These are phyloP conservation scores for Suillus tomentosus DNA, from an alignment of 768 basidiomycete species.

Conservation along the genomic window DNA sequence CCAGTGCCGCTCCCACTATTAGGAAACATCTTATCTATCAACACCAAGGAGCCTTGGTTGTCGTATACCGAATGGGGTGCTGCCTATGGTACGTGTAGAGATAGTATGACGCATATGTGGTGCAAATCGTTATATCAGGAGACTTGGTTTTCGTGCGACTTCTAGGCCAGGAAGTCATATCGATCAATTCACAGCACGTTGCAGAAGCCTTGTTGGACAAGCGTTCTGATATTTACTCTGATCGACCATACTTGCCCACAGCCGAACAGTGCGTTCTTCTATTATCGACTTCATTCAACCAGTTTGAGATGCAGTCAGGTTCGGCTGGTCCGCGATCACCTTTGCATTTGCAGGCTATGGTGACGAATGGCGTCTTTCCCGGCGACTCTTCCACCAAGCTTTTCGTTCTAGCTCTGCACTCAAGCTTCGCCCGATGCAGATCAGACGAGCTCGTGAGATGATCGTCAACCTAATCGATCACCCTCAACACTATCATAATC, in stretches of 20 bases:
- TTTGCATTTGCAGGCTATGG: too few species aligned
- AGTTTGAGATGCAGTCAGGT: too few species aligned
- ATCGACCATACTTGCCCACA: constrained; percentile 12
- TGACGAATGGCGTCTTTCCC: constrained; percentile 27
- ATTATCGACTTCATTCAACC: neutral
- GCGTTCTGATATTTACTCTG: constrained; percentile 13
- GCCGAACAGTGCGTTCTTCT: neutral
- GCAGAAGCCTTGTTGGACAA: constrained; percentile 14
- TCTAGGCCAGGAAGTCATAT: constrained; percentile 5
- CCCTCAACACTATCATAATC: neutral
- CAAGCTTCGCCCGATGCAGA: neutral
- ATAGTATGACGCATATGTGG: neutral
- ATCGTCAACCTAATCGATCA: neutral
- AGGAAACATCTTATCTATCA: constrained; percentile 8
- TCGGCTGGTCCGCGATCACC: too few species aligned
- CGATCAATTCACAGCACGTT: constrained; percentile 7
- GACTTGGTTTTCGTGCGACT: constrained; percentile 9
- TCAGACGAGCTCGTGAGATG: neutral
- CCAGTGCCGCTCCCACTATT: constrained; percentile 10
- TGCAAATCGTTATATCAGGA: neutral
- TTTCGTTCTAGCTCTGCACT: neutral
- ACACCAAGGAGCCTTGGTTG: constrained; percentile 8
- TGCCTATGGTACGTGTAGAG: constrained; percentile 2
- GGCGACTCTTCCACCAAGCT: neutral
- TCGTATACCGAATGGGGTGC: constrained; percentile 5